Evolutionary conservation across 2,329 filamentous ascomycete species (phyloP).

Genomic region (Ophiostoma himal-ulmi): DNA sequence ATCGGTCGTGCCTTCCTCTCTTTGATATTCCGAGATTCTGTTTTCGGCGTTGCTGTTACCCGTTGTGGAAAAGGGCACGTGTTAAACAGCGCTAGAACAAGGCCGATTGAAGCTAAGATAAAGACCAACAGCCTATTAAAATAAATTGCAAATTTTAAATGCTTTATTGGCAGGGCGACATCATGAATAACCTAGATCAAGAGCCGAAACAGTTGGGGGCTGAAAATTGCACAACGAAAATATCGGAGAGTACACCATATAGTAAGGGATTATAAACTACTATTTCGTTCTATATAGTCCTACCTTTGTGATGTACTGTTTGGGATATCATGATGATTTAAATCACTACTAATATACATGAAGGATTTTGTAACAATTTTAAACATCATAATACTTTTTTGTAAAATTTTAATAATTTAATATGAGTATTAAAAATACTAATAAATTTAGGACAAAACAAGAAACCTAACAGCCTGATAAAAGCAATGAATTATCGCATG

Average conservation of each 20-base stretch:
- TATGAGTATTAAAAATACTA: too few relatives aligned
- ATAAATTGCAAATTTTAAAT: conserved; percentile 7
- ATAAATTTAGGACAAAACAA: too few relatives aligned
- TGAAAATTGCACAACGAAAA: conserved; percentile 1
- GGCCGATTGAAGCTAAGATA: background rate
- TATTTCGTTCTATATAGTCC: background rate
- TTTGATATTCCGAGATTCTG: background rate
- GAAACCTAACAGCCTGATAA: too few relatives aligned
- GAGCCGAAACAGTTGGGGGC: conserved; percentile 11
- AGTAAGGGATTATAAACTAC: conserved; percentile 4
- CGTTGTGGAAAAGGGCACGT: conserved; percentile 13
- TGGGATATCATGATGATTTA: background rate
- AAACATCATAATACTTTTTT: too few relatives aligned
- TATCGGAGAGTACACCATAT: conserved; percentile 8
- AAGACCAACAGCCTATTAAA: background rate
- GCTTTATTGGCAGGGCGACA: background rate
- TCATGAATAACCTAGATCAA: conserved; percentile 6
- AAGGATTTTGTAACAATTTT: too few relatives aligned
- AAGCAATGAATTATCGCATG: too few relatives aligned
- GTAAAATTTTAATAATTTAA: too few relatives aligned
- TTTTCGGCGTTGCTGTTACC: background rate
- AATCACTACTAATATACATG: too few relatives aligned
- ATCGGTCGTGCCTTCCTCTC: background rate
- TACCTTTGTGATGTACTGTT: background rate
- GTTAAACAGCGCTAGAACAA: conserved; percentile 2